phyloP scores from a whole-genome alignment of 2,329 filamentous ascomycete species.

The Talaromyces sp. region DNA sequence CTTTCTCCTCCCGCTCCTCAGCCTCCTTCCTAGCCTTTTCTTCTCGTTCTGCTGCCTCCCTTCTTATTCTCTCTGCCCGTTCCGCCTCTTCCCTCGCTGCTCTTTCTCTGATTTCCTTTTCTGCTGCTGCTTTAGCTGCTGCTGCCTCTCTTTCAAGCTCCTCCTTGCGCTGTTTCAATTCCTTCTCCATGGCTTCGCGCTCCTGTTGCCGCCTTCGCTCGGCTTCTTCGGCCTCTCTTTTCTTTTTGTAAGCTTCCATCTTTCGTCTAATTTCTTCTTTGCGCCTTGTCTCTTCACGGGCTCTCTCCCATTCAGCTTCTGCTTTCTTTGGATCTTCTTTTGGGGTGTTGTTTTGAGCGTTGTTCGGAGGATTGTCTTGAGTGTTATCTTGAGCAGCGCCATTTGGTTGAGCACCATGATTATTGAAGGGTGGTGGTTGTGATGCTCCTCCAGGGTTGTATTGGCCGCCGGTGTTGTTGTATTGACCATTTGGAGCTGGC shows the following conservation, averaged over 20 bases:
- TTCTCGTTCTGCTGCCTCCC: slow-evolving; percentile 16
- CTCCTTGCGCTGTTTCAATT: slow-evolving; percentile 38
- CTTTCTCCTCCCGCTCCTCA: slow-evolving; percentile 31
- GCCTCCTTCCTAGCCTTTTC: slow-evolving; percentile 35
- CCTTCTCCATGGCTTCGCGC: slow-evolving; percentile 40
- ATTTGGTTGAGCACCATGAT: slow-evolving; percentile 10
- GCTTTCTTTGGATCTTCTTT: slow-evolving; percentile 15
- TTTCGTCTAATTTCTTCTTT: slow-evolving; percentile 20
- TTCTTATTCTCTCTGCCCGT: slow-evolving; percentile 18
- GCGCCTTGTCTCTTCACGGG: slow-evolving; percentile 17
- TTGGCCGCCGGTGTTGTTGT: slow-evolving; percentile 33
- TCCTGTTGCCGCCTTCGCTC: slow-evolving; percentile 39
- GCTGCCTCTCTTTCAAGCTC: slow-evolving; percentile 35
- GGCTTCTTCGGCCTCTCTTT: slow-evolving; percentile 24
- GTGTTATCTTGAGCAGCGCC: background rate
- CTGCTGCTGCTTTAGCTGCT: slow-evolving; percentile 26
- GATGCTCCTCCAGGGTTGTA: slow-evolving; percentile 27
- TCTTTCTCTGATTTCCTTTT: slow-evolving; percentile 21
- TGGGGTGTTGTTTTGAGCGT: background rate
- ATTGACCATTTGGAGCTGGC: slow-evolving; percentile 15
- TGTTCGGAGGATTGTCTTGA: background rate
- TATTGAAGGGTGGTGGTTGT: slow-evolving; percentile 15
- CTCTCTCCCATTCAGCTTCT: slow-evolving; percentile 16
- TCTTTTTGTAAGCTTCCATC: slow-evolving; percentile 18
- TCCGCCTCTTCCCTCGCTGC: slow-evolving; percentile 28